phyloP scores from a whole-genome alignment of 1,139 yeast species.

The Torulaspora globosa region DNA sequence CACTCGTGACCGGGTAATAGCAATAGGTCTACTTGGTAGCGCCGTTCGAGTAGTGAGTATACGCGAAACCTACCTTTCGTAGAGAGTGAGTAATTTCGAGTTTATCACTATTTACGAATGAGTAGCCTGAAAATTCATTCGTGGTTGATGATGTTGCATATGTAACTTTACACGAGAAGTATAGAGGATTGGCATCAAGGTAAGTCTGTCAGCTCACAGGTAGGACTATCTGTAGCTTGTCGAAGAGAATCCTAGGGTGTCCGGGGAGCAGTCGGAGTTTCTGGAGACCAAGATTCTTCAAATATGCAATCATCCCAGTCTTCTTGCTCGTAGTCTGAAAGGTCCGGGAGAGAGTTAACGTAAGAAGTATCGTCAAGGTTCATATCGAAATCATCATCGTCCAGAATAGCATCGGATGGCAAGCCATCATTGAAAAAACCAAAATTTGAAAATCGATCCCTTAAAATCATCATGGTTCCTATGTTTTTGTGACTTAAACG shows the following conservation, averaged over 20 bases:
- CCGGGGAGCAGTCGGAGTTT: background rate
- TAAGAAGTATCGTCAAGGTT: background rate
- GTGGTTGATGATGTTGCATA: too few relatives aligned
- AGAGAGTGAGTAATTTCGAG: too few relatives aligned
- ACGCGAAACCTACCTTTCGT: too few relatives aligned
- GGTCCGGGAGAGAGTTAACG: background rate
- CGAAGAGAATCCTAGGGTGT: background rate
- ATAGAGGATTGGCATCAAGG: too few relatives aligned
- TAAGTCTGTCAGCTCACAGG: too few relatives aligned
- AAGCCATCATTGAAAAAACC: background rate
- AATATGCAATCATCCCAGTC: background rate
- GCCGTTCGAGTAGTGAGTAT: too few relatives aligned
- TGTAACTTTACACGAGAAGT: too few relatives aligned
- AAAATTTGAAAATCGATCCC: conserved; percentile 11
- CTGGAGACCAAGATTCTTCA: background rate
- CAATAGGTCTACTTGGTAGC: too few relatives aligned
- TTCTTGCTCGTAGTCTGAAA: background rate
- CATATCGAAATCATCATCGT: background rate
- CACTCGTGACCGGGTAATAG: too few relatives aligned
- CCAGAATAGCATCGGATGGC: background rate
- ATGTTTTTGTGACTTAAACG: background rate
- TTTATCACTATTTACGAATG: too few relatives aligned
- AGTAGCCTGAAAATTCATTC: too few relatives aligned
- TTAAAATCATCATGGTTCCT: conserved; percentile 9
- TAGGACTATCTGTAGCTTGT: background rate